Conservation (phyloP, 2,329 filamentous ascomycete genomes). For the Curvularia spicifera region DNA sequence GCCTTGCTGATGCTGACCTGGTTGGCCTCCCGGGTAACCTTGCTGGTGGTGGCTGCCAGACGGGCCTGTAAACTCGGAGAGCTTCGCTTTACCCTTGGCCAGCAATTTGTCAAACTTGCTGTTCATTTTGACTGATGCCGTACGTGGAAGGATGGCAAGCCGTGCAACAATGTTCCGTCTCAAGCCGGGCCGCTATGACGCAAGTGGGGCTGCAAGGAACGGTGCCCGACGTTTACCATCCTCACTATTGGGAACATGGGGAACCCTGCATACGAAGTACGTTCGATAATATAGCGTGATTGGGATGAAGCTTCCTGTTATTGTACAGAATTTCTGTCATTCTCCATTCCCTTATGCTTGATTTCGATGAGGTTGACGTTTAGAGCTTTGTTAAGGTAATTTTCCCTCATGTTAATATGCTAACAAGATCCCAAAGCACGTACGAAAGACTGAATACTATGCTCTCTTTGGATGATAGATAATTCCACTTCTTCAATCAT, state of each 20-base stretch:
- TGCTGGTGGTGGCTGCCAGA: conserved; percentile 29
- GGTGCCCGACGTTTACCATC: neutral
- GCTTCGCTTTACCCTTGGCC: conserved; percentile 48
- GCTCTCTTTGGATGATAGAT: too few species aligned
- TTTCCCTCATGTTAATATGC: neutral
- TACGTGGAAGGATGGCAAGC: neutral
- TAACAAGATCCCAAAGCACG: neutral
- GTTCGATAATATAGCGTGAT: too few species aligned
- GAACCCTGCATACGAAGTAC: too few species aligned
- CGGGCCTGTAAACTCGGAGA: conserved; percentile 40
- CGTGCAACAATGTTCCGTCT: conserved; percentile 11
- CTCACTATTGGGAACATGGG: neutral
- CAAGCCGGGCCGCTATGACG: conserved; percentile 20
- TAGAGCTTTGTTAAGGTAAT: neutral
- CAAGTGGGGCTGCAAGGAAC: conserved; percentile 8
- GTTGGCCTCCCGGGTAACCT: conserved; percentile 31
- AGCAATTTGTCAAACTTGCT: conserved; percentile 42
- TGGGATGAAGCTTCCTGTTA: neutral
- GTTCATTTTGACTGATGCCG: conserved; percentile 31
- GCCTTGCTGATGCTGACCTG: conserved; percentile 18
- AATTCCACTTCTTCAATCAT: too few species aligned
- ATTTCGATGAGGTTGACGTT: neutral
- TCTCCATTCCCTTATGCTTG: neutral
- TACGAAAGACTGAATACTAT: neutral
- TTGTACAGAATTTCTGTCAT: neutral